Conservation (phyloP, 139 green algal genomes). For the Picochlorum sp. region DNA sequence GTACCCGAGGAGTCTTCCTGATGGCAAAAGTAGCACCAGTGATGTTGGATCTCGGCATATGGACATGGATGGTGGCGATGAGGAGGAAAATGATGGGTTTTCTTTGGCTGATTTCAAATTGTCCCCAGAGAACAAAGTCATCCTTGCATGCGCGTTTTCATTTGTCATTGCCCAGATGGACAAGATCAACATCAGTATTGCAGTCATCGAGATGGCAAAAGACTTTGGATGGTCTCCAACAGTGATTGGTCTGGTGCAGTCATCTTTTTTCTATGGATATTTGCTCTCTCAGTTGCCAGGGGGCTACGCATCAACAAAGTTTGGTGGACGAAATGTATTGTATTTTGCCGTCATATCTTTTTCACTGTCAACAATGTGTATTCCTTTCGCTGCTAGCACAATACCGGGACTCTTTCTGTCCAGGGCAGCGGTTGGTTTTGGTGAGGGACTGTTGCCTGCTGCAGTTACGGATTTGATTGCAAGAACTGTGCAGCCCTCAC, state of each 20-base stretch:
- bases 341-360: constrained; percentile 73
- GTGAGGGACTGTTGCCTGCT: constrained; percentile 84
- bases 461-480: constrained; percentile 87
- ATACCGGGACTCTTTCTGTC: constrained; percentile 65
- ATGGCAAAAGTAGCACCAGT: background rate
- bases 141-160: constrained; percentile 55
- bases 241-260: constrained; percentile 74
- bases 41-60: background rate
- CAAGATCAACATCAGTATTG: constrained; percentile 93
- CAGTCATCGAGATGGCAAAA: constrained; percentile 93
- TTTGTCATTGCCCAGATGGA: constrained; percentile 97
- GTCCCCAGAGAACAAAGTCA: constrained; percentile 59
- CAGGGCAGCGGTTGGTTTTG: constrained; percentile 75
- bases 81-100: constrained; percentile 2
- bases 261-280: constrained; percentile 83
- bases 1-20: background rate
- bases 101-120: constrained; percentile 43
- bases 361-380: constrained; percentile 37
- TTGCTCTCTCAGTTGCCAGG: constrained; percentile 80
- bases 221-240: constrained; percentile 85
- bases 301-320: constrained; percentile 60
- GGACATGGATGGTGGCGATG: background rate
- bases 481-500: constrained; percentile 45
- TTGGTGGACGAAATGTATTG: constrained; percentile 69
- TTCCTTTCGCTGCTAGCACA: constrained; percentile 56